Percentiles rank a stretch among this genome's conserved stretches.
Conservation (phyloP, 306 rosid genomes). For the Cucumis cinereus region DNA sequence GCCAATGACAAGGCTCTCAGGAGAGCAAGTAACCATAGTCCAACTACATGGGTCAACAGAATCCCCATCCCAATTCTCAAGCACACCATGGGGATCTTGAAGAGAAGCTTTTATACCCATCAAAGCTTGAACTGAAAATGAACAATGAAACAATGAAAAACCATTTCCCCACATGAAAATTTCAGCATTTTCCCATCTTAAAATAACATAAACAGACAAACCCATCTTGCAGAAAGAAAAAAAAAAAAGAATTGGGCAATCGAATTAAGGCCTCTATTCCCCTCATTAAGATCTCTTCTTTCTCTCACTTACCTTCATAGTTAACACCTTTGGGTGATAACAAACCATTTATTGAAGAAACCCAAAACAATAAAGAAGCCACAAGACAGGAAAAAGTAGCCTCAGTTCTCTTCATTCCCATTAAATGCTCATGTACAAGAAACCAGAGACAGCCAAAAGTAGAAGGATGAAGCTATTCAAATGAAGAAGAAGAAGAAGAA, state of each 20-base stretch:
- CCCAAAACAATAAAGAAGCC: conserved; percentile 35
- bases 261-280: not conserved
- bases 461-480: conserved; percentile 15
- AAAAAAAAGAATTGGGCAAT: not conserved
- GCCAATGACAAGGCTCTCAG: conserved; percentile 71
- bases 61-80: conserved; percentile 85
- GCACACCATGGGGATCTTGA: conserved; percentile 84
- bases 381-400: conserved; percentile 38
- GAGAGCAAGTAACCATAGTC: conserved; percentile 98
- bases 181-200: not conserved
- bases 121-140: conserved; percentile 74
- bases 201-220: not conserved
- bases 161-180: not conserved
- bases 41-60: conserved; percentile 99
- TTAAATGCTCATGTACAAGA: conserved; percentile 20
- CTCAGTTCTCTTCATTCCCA: conserved; percentile 34
- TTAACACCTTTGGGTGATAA: conserved; percentile 94
- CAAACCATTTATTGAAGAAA: conserved; percentile 38
- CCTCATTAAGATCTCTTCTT: not conserved
- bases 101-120: conserved; percentile 62
- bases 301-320: conserved; percentile 68
- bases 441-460: conserved; percentile 11
- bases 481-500: conserved; percentile 2
- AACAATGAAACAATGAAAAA: not conserved
- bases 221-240: not conserved